A percentile compares a stretch with the other conserved stretches of the same genome.
Evolutionary conservation across 2,329 filamentous ascomycete species (phyloP).

Genomic region (Xylariaceae sp.): DNA sequence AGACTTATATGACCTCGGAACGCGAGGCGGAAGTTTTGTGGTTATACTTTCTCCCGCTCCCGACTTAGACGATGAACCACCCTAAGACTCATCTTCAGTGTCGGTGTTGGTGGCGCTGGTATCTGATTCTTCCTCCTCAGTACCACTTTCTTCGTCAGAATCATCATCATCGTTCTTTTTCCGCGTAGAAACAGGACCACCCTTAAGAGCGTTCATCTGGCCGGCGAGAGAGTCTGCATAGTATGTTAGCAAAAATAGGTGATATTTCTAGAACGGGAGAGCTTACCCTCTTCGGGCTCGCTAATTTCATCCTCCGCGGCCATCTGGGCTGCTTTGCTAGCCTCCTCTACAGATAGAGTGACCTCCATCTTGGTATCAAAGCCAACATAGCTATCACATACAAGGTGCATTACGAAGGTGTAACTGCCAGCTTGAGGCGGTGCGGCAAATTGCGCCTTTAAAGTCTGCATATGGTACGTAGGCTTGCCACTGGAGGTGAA

Average conservation of each 20-base stretch:
- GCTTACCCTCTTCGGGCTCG: constrained; percentile 95
- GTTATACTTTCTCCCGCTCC: no score
- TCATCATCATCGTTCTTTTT: constrained; percentile 60
- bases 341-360: constrained; percentile 86
- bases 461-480: constrained; percentile 92
- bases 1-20: neutral
- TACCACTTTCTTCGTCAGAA: constrained; percentile 82
- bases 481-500: constrained; percentile 81
- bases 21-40: neutral
- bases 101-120: constrained; percentile 73
- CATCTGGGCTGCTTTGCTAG: constrained; percentile 80
- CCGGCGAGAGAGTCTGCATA: constrained; percentile 66
- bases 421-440: constrained; percentile 92
- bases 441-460: constrained; percentile 96
- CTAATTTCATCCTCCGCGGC: constrained; percentile 92
- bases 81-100: constrained; percentile 65
- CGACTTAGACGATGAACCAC: no score
- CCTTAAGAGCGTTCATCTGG: constrained; percentile 87
- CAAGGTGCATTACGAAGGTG: constrained; percentile 90
- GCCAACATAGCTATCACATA: constrained; percentile 94
- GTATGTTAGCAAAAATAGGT: constrained; percentile 34
- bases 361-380: constrained; percentile 94
- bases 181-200: constrained; percentile 62
- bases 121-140: constrained; percentile 72
- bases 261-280: constrained; percentile 7